Conservation (phyloP, 768 basidiomycete genomes). For the Suillus plorans region DNA sequence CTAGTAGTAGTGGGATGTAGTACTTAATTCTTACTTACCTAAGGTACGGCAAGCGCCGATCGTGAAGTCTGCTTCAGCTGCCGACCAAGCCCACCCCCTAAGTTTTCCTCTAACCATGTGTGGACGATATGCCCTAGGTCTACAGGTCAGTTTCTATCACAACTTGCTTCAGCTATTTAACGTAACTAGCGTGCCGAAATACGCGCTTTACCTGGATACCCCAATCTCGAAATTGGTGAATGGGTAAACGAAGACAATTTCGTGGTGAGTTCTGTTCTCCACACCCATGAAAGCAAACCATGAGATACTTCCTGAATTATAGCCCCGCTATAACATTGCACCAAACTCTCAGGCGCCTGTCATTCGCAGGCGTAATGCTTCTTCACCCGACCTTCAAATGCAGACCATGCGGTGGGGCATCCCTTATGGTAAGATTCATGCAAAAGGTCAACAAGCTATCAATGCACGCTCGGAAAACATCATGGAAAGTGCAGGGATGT, state of each 20-base stretch:
- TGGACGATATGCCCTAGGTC: slow-evolving; percentile 58
- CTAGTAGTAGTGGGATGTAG: too few species aligned
- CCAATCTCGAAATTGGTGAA: slow-evolving; percentile 44
- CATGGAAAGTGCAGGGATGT: slow-evolving; percentile 74
- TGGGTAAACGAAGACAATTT: slow-evolving; percentile 65
- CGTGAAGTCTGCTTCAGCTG: neutral
- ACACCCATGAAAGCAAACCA: neutral
- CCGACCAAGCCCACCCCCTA: neutral
- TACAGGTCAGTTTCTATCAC: slow-evolving; percentile 36
- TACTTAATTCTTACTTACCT: too few species aligned
- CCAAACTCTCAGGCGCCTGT: slow-evolving; percentile 80
- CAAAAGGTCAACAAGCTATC: slow-evolving; percentile 71
- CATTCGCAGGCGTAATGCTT: slow-evolving; percentile 45
- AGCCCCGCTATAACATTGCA: slow-evolving; percentile 77
- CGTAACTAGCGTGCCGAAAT: slow-evolving; percentile 26
- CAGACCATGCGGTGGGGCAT: slow-evolving; percentile 93
- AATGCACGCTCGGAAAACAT: slow-evolving; percentile 89
- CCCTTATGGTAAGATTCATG: slow-evolving; percentile 59
- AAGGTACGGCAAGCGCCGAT: neutral
- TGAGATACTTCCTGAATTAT: slow-evolving; percentile 1
- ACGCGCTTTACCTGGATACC: slow-evolving; percentile 40
- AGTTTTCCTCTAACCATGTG: slow-evolving; percentile 45
- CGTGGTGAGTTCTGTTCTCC: slow-evolving; percentile 33
- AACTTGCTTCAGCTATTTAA: neutral
- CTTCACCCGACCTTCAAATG: slow-evolving; percentile 44